Conservation (phyloP, 1,284 basidiomycete genomes). For the Boletus putidus region DNA sequence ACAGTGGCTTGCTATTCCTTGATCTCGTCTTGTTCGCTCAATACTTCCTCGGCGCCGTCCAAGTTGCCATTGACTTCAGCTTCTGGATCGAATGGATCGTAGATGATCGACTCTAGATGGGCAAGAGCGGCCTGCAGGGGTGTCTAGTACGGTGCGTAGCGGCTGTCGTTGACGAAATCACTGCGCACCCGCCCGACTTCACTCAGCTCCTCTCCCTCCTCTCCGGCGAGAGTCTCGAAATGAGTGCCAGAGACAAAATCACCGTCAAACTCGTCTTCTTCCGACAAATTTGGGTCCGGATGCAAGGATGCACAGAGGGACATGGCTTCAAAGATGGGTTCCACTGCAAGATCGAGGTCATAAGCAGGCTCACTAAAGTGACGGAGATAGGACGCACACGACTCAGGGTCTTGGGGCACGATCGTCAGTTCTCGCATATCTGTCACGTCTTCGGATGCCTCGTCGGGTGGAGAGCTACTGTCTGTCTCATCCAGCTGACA, state of each 20-base stretch:
- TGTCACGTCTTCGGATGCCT: conserved; percentile 39
- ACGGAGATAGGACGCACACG: conserved; percentile 51
- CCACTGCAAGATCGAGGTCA: conserved; percentile 53
- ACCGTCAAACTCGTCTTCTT: conserved; percentile 59
- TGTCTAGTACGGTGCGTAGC: conserved; percentile 86
- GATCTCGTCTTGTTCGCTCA: conserved; percentile 21
- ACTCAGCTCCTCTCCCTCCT: conserved; percentile 67
- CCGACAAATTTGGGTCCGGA: conserved; percentile 66
- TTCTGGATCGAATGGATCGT: conserved; percentile 43
- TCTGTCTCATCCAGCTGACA: conserved; percentile 80
- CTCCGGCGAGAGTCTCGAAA: conserved; percentile 63
- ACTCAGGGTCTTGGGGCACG: conserved; percentile 55
- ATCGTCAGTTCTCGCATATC: conserved; percentile 79
- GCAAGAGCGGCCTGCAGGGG: conserved; percentile 64
- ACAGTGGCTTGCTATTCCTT: conserved; percentile 4
- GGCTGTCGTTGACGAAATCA: conserved; percentile 77
- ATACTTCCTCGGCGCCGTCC: conserved; percentile 19
- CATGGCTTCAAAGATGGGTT: conserved; percentile 84
- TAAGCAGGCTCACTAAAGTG: conserved; percentile 10
- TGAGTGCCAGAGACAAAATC: conserved; percentile 56
- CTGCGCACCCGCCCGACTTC: conserved; percentile 93
- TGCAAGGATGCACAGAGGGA: conserved; percentile 90
- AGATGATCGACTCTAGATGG: conserved; percentile 74
- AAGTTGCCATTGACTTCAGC: conserved; percentile 22
- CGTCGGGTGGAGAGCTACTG: conserved; percentile 31